phyloP scores from a whole-genome alignment of 1,284 basidiomycete genomes.

The Cutaneotrichosporon mucoides region DNA sequence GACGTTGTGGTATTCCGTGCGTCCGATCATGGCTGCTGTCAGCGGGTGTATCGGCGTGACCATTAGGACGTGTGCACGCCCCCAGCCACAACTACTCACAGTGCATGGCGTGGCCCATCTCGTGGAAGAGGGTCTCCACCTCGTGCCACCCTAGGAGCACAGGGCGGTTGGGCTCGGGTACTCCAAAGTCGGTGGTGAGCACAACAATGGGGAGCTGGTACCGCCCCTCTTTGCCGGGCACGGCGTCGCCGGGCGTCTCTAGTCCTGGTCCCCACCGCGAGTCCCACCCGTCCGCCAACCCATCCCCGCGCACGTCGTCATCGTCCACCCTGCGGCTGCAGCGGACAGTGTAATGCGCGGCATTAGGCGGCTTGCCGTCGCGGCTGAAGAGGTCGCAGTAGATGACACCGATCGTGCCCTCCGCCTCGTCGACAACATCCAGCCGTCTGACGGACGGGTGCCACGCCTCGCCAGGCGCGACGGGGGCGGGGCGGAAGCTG shows the following conservation, averaged over 20 bases:
- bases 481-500: constrained; percentile 62
- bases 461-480: constrained; percentile 79
- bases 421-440: constrained; percentile 75
- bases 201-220: constrained; percentile 91
- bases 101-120: constrained; percentile 99
- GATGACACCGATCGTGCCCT: constrained; percentile 84
- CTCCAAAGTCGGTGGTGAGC: constrained; percentile 80
- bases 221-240: constrained; percentile 58
- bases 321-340: constrained; percentile 89
- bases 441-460: constrained; percentile 81
- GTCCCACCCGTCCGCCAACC: constrained; percentile 40
- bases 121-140: constrained; percentile 91
- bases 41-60: not conserved
- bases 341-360: constrained; percentile 95
- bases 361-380: constrained; percentile 79
- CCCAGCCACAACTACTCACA: constrained; percentile 59
- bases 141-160: constrained; percentile 87
- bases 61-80: not conserved
- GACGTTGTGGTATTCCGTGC: constrained; percentile 96
- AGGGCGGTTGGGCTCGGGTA: constrained; percentile 57
- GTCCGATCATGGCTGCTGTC: constrained; percentile 79
- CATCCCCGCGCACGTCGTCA: constrained; percentile 72
- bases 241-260: constrained; percentile 37
- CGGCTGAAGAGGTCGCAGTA: constrained; percentile 89
- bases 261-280: constrained; percentile 36